Percentiles rank a stretch among this genome's conserved stretches.
phyloP scores from a whole-genome alignment of 1,139 yeast genomes.

The Magnusiomyces tetraspermus region DNA sequence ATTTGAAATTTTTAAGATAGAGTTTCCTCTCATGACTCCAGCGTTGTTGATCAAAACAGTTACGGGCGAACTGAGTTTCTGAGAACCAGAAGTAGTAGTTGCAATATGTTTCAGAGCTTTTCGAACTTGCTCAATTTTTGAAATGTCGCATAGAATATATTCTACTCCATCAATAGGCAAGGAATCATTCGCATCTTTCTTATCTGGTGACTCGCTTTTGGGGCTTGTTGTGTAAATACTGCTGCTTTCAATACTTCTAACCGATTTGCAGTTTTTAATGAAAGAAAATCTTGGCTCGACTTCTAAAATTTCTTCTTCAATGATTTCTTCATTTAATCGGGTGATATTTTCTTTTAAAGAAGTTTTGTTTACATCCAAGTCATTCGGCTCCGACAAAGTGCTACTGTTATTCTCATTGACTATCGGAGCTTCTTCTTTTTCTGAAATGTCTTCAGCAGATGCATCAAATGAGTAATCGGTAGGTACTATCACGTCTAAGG shows the following conservation, averaged over 20 bases:
- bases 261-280: too few relatives aligned
- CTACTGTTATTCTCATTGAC: background rate
- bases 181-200: background rate
- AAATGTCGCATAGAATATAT: constrained; percentile 61
- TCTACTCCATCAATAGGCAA: constrained; percentile 37
- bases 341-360: too few relatives aligned
- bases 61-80: constrained; percentile 29
- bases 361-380: too few relatives aligned
- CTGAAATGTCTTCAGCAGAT: background rate
- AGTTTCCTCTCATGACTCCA: constrained; percentile 52
- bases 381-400: background rate
- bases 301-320: background rate
- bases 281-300: background rate
- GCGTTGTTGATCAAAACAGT: constrained; percentile 76
- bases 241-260: too few relatives aligned
- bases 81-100: constrained; percentile 37
- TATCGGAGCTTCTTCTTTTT: background rate
- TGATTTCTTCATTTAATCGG: background rate
- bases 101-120: constrained; percentile 6
- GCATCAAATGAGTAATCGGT: constrained; percentile 17
- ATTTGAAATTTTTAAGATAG: constrained; percentile 44
- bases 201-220: background rate
- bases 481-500: constrained; percentile 52
- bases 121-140: constrained; percentile 31
- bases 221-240: background rate